phyloP scores from a whole-genome alignment of 2,329 filamentous ascomycete species.

The Ophiostoma sp. region DNA sequence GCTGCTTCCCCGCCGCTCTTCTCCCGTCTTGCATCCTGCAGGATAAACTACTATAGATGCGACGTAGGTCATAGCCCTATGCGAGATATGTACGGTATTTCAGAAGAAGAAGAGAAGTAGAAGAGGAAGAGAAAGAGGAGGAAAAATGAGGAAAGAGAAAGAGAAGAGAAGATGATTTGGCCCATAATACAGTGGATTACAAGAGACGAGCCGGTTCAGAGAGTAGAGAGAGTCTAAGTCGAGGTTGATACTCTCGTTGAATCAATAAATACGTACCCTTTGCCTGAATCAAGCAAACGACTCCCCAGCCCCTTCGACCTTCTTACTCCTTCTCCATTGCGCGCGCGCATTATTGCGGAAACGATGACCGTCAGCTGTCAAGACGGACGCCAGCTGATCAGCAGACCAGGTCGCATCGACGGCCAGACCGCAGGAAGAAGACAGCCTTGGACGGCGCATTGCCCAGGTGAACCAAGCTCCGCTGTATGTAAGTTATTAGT shows the following conservation, averaged over 20 bases:
- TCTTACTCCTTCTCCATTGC: background rate
- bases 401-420: background rate
- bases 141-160: background rate
- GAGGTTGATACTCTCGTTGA: too few relatives aligned
- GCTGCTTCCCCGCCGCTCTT: background rate
- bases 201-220: background rate
- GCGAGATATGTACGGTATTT: background rate
- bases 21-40: conserved; percentile 2
- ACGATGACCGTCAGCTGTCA: too few relatives aligned
- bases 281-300: too few relatives aligned
- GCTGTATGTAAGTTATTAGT: background rate
- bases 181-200: background rate
- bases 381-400: too few relatives aligned
- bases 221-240: background rate
- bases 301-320: background rate
- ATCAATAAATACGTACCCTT: too few relatives aligned
- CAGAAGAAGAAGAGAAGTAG: background rate
- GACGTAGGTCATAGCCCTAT: background rate
- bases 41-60: background rate
- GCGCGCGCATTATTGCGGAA: background rate
- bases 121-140: background rate
- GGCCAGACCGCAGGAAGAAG: conserved; percentile 1
- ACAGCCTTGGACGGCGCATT: conserved; percentile 1
- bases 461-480: conserved; percentile 5
- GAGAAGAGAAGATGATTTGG: background rate